Percentiles rank a stretch among this genome's conserved stretches.
phyloP scores from a whole-genome alignment of 148 eudicot genomes.

The Hydrangea macrophylla region DNA sequence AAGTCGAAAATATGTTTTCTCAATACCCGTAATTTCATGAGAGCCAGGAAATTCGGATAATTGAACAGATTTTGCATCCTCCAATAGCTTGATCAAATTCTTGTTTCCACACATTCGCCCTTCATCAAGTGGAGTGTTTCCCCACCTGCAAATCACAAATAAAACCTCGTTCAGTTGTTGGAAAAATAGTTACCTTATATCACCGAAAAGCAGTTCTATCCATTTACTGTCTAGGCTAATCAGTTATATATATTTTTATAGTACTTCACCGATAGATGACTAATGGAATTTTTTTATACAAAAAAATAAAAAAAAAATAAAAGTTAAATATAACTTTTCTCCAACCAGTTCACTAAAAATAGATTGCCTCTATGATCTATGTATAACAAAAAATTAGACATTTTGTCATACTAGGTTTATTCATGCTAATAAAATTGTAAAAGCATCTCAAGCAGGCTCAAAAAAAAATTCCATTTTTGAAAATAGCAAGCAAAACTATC shows the following conservation, averaged over 20 bases:
- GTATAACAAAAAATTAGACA: not conserved
- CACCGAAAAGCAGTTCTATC: not conserved
- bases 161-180: not conserved
- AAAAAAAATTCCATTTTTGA: no score
- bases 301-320: no score
- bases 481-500: no score
- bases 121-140: constrained; percentile 67
- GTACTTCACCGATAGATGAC: no score
- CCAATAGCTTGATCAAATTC: constrained; percentile 62
- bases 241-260: not conserved
- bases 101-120: constrained; percentile 50
- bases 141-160: constrained; percentile 49
- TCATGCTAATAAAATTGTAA: no score
- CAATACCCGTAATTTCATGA: constrained; percentile 52
- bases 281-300: no score
- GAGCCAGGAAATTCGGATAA: constrained; percentile 28
- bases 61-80: constrained; percentile 59
- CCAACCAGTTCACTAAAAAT: no score
- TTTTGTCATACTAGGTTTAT: not conserved
- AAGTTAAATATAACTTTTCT: no score
- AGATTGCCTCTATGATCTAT: no score
- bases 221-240: not conserved
- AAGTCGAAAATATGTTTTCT: not conserved
- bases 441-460: no score
- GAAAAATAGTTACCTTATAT: not conserved